These are phyloP conservation scores for Termitomyces sp. DNA, from an alignment of 768 basidiomycete genomes.

Conservation along the genomic window DNA sequence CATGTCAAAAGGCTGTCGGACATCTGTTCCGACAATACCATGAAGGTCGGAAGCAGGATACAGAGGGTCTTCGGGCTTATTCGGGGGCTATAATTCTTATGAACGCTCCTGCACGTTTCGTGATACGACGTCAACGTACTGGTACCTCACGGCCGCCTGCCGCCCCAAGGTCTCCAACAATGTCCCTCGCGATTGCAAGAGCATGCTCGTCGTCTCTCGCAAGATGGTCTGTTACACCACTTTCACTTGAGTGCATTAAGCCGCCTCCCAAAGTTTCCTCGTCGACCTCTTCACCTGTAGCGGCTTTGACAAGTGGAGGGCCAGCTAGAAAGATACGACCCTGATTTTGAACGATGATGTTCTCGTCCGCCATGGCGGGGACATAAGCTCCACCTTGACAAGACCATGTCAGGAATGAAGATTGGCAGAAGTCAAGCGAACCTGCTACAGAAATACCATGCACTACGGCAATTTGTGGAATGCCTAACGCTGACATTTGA, in stretches of 20 bases:
- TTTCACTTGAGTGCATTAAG: constrained; percentile 86
- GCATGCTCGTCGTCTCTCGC: constrained; percentile 85
- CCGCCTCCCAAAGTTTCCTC: constrained; percentile 91
- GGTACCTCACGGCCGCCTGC: constrained; percentile 44
- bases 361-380: constrained; percentile 95
- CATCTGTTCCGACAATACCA: constrained; percentile 88
- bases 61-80: constrained; percentile 61
- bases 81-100: constrained; percentile 41
- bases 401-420: constrained; percentile 4
- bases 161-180: constrained; percentile 72
- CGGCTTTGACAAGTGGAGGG: constrained; percentile 91
- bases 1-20: constrained; percentile 88
- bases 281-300: constrained; percentile 89
- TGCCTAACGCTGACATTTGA: constrained; percentile 87
- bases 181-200: constrained; percentile 67
- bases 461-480: constrained; percentile 89
- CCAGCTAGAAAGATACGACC: constrained; percentile 93
- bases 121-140: constrained; percentile 31
- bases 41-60: constrained; percentile 80
- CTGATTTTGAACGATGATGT: constrained; percentile 85
- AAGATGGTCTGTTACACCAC: constrained; percentile 87
- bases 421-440: constrained; percentile 11
- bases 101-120: neutral
- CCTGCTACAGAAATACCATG: constrained; percentile 95
- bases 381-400: constrained; percentile 80